Evolutionary conservation across 2,329 filamentous ascomycete genomes (phyloP), one percentile per base, ranked within the genome.

Genomic region (Ophiognomonia clavigignenti-juglandacearum): DNA sequence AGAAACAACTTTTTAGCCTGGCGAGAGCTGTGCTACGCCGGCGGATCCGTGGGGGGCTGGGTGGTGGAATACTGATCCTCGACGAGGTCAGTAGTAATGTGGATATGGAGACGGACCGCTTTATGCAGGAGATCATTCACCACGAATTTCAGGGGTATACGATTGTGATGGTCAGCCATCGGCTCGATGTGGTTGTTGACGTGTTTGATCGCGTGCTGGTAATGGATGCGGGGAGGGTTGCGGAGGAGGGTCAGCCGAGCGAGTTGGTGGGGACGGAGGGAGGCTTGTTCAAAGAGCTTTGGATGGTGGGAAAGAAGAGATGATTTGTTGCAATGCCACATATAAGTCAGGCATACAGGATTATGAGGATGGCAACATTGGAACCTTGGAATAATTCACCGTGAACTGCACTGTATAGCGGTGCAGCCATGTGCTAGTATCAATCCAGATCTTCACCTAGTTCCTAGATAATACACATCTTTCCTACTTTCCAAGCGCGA

Each of bases 171-270:
- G 66, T 74, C 1, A 68, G 66, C 14, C 72, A 75, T 48, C 61
- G 71, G 6, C 56, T 75, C 13, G 66, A 70, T 10, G 76, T 75
- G 47, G 75, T 81, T 13, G 63, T 75, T 51, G 71, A 75, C 44
- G 4, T 31, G 29, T 78, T 74, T 55, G 75, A 80, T 55, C 61
- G 60, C 20, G 69, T 80, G 23, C 65, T 72, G 1, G 71, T 80
- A 7, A 67, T 80, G 64, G 71, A 77, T 22, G 59, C 62, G 8
- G 77, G 75, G 3, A 56, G 56, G 39, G 58, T 78, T 9, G 66
- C 73, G 2, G 75, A 80, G 56, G 56, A 44, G 11, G 52, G 58
- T 38, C 18, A 39, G 16, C 51, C 57, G 20, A n/a, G 39, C 22
- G 31, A 35, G 5, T 45, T 56, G 18, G 24, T 54, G 35, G 43